phyloP scores from a whole-genome alignment of 1,139 yeast genomes.

The Hanseniaspora gamundiae region DNA sequence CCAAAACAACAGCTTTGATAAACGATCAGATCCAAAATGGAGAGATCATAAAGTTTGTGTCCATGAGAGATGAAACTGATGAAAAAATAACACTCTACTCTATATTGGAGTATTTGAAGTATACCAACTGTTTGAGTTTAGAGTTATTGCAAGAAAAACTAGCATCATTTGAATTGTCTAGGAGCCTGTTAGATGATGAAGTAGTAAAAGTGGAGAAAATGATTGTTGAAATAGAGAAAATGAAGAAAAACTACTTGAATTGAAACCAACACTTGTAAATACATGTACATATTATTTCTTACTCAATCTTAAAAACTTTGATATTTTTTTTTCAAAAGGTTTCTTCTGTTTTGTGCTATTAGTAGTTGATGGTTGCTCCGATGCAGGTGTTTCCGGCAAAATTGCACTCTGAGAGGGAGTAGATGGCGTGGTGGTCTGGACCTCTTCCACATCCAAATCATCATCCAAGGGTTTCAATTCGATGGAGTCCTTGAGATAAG shows the following conservation, averaged over 20 bases:
- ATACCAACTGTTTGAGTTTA: neutral
- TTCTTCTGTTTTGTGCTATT: conserved; percentile 5
- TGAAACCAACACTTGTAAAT: neutral
- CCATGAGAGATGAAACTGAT: neutral
- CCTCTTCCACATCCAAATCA: neutral
- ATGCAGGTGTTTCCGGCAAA: neutral
- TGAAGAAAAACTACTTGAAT: too few species aligned
- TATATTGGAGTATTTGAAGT: neutral
- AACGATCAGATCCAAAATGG: neutral
- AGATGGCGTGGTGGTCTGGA: neutral
- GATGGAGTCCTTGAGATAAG: conserved; percentile 24
- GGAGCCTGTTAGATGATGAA: neutral
- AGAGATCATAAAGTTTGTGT: neutral
- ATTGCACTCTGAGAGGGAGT: neutral
- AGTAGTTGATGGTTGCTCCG: neutral
- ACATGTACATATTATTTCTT: conserved; percentile 21
- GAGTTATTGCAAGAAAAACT: neutral
- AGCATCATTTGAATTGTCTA: neutral
- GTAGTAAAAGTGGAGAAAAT: neutral
- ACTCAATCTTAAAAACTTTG: conserved; percentile 29
- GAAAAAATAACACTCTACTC: neutral
- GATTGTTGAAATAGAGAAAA: neutral
- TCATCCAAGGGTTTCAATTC: neutral
- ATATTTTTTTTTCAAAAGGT: conserved; percentile 18
- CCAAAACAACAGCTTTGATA: neutral